Evolutionary conservation across 495 filamentous ascomycete genomes (phyloP), one percentile per base, ranked within the genome.

Genomic region (Cryomyces minteri): DNA sequence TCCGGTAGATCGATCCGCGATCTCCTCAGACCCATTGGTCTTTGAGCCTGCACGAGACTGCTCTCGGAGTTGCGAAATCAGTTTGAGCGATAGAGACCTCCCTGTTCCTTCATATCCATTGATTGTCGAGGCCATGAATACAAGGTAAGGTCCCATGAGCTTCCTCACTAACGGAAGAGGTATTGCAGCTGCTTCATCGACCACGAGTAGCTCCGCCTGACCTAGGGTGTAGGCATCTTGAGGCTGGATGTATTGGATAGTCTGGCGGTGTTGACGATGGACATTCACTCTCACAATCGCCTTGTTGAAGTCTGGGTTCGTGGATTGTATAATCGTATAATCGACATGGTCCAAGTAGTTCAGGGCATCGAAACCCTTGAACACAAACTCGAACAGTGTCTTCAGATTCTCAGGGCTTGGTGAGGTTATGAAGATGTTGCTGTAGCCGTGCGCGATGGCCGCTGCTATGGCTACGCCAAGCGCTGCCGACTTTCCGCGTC

Each of bases 71-170:
- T 99, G 92, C 54, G 95, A 88, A 49, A 99, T 96, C 48, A 99
- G 70, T 63, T 99, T 99, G 38, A 99, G 63, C 4, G 92, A 96
- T 2, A 99, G 70, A 1, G 88, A 95, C 36, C 92, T 74, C 31
- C 92, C 92, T 4, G 92, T 99, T 50, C 92, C 92, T 65, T 99
- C 92, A 57, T 99, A 99, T 44, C 92, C 92, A 55, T 94, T 96
- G 64, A 99, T 94, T 10, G 92, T 99, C 1, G 90, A 96, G 4
- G 92, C 86, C 92, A 99, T 99, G 66, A 99, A 99, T 4, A 96
- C 86, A 25, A 96, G 68, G 61, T 96, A 99, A n/a, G 88, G 90
- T 0, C 92, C 90, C 74, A 99, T 84, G 31, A 99, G 70, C 58
- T 94, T 95, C 50, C 79, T 73, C 9, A 96, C 90, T 39, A 95